These are phyloP conservation scores for Penicillium glabrum DNA, from an alignment of 2,329 filamentous ascomycete genomes.

Conservation along the genomic window DNA sequence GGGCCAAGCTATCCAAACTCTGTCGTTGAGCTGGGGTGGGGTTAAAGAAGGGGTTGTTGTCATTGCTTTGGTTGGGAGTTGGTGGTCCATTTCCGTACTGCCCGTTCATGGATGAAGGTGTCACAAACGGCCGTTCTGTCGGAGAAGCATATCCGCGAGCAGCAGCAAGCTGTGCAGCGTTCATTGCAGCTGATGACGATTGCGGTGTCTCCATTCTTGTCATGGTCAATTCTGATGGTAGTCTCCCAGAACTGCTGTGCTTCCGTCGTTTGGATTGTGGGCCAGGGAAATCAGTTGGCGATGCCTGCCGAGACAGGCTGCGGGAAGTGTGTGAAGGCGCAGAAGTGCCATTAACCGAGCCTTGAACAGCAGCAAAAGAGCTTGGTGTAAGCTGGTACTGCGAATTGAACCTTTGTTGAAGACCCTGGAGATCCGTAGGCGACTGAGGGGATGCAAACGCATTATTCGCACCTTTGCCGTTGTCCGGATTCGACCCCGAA, in stretches of 20 bases:
- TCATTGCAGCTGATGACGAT: constrained; percentile 40
- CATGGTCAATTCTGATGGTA: constrained; percentile 77
- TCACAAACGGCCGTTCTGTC: constrained; percentile 49
- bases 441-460: constrained; percentile 33
- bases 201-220: constrained; percentile 69
- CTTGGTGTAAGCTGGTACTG: constrained; percentile 41
- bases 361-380: constrained; percentile 40
- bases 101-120: constrained; percentile 42
- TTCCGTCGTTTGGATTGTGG: constrained; percentile 80
- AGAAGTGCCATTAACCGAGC: constrained; percentile 35
- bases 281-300: constrained; percentile 64
- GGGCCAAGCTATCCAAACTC: constrained; percentile 64
- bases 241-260: constrained; percentile 66
- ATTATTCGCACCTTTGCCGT: constrained; percentile 19
- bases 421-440: constrained; percentile 60
- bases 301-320: constrained; percentile 70
- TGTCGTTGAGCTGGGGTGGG: constrained; percentile 56
- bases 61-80: constrained; percentile 62
- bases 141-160: constrained; percentile 37
- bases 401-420: constrained; percentile 54
- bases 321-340: constrained; percentile 57
- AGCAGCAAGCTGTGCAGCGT: constrained; percentile 43
- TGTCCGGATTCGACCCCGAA: constrained; percentile 31
- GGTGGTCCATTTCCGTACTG: constrained; percentile 62
- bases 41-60: constrained; percentile 61